Base-by-base conservation (phyloP, 768 basidiomycete genomes). In the Steccherinum ochraceum region DNA sequence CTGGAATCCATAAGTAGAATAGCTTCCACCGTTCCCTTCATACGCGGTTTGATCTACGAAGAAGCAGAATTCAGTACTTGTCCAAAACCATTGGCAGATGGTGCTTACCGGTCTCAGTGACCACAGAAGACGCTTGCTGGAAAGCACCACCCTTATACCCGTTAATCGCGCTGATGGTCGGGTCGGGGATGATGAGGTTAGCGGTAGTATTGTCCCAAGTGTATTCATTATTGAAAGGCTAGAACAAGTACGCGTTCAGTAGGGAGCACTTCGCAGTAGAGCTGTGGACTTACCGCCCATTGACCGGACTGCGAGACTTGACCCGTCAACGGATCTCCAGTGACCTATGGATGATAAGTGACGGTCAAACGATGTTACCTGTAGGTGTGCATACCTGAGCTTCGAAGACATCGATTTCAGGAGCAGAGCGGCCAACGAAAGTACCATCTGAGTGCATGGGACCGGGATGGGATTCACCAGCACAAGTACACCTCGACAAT, bases 371-470 rank as follows among this genome's bases (percentile, higher is more conserved):
- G 7, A 10, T 18, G 10, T 45, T 19, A 24, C 25, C 23, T 21
- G 12, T 19, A 47, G 27, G 58, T 52, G 56, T n/a, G 13, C 23
- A 61, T 49, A 80, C 84, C 65, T 84, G 82, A 5, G 90, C 84
- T 71, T 93, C 91, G 61, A 93, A 82, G 24, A 91, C 71, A 70
- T 93, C 91, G 39, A 93, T 91, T 65, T 93, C 91, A 2, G 90
- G 90, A 12, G 90, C 86, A 26, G 83, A 64, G 41, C 91, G 77
- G 12, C 90, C 91, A 21, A 85, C 81, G 63, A 79, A 90, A 0
- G 79, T 73, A 2, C 88, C 87, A 60, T 90, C 84, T 0, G 74
- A 50, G 46, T 83, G 79, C 44, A 74, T 72, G 2, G 91, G 91
- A 3, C 91, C 91, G 35, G 89, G 90, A 66, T 91, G 90, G 25